Base-by-base conservation (phyloP, 352 stramenopile genomes). In the Pelagophyceae sp. region DNA sequence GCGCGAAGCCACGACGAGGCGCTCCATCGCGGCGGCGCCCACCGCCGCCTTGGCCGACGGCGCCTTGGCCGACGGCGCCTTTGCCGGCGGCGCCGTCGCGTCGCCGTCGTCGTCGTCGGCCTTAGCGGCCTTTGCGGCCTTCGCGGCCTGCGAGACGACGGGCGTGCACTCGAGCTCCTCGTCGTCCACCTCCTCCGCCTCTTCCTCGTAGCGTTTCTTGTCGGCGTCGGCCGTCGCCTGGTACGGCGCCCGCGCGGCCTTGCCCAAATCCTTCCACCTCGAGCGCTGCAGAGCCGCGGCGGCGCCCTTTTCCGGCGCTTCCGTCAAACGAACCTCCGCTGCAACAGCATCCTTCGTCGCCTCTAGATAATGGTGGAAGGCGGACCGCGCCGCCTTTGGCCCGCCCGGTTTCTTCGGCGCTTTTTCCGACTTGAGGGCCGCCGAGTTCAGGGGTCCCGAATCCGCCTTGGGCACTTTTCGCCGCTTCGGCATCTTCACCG, bases 381-480 rank as follows among this genome's bases (percentile, higher is more conserved):
- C 58, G 11, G 58, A 5, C 58, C 31, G 15, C 11, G 58, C 15
- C 58, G 15, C 31, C 58, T 67, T 67, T 6, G 58, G 11, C 58
- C 11, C 6, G 11, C 15, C 11, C 58, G 23, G 58, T 32, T 72
- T 72, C 29, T 72, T 50, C 35, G 64, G 31, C 64, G 64, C 32
- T 72, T 35, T 80, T 78, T 19, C 71, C 71, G 31, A 79, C 76
- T 25, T 80, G 64, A 40, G 51, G 75, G 75, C 40, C 45, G 75
- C 20, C n/a, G n/a, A n/a, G n/a, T n/a, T n/a, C n/a, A n/a, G n/a
- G n/a, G n/a, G n/a, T n/a, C n/a, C n/a, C n/a, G n/a, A n/a, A n/a
- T n/a, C n/a, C n/a, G n/a, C n/a, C n/a, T n/a, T n/a, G n/a, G n/a
- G n/a, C n/a, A n/a, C n/a, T n/a, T n/a, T n/a, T n/a, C n/a, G n/a